These are phyloP conservation scores for Carex myosuroides DNA, from an alignment of 176 grass and related monocot genomes.

Conservation along the genomic window DNA sequence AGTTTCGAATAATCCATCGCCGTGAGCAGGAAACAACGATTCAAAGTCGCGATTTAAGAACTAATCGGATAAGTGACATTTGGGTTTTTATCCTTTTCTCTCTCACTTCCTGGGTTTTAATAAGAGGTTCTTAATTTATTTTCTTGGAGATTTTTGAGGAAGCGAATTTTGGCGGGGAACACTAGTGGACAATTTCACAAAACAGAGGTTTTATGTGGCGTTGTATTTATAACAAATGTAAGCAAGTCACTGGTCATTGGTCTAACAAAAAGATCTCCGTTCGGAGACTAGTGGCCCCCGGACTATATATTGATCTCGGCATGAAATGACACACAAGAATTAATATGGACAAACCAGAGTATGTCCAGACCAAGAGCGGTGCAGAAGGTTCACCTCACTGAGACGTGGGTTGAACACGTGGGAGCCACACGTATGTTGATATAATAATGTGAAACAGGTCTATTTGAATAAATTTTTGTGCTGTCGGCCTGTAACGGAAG, in stretches of 20 bases:
- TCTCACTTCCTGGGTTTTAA: neutral
- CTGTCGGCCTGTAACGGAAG: neutral
- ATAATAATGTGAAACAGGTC: neutral
- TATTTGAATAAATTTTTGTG: neutral
- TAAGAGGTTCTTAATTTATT: neutral
- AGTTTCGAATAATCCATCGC: neutral
- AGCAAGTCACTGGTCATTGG: neutral
- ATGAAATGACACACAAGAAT: neutral
- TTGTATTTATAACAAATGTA: neutral
- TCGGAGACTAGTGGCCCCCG: neutral
- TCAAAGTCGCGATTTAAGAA: neutral
- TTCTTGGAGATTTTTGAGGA: neutral
- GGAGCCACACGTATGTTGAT: neutral
- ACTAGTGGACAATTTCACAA: neutral
- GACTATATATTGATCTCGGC: neutral
- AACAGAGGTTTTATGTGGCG: neutral
- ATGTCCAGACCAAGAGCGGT: neutral
- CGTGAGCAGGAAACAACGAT: neutral
- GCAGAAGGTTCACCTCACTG: neutral
- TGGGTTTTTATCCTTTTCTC: neutral
- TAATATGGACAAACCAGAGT: neutral
- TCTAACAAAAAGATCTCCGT: neutral
- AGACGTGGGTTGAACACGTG: neutral
- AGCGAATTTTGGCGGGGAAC: neutral
- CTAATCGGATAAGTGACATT: neutral